Evolutionary conservation across 306 rosid species (phyloP).

Genomic region (Cicer judaicum): DNA sequence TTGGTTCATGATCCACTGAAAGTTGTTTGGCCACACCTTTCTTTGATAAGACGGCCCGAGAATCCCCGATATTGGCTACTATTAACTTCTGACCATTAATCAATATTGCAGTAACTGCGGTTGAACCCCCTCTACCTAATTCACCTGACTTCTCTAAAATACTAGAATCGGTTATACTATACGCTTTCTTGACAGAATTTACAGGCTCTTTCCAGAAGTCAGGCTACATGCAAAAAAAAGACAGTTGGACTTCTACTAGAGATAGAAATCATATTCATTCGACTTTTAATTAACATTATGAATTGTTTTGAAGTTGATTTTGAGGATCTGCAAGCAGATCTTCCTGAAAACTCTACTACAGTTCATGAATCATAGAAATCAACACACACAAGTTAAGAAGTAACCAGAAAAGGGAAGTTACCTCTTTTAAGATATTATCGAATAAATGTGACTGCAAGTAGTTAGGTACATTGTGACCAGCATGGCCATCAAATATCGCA

Average conservation of each 20-base stretch:
- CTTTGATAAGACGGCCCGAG: constrained; percentile 81
- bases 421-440: constrained; percentile 86
- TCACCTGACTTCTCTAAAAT: constrained; percentile 81
- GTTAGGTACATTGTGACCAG: constrained; percentile 79
- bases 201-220: constrained; percentile 83
- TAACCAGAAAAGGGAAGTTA: constrained; percentile 41
- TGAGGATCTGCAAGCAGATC: constrained; percentile 30
- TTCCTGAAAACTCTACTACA: constrained; percentile 21
- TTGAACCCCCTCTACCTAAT: constrained; percentile 95
- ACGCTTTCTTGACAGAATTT: constrained; percentile 75
- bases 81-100: constrained; percentile 79
- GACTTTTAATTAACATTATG: constrained; percentile 34
- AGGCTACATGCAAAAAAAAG: constrained; percentile 55
- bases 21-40: constrained; percentile 80
- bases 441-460: constrained; percentile 79
- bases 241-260: constrained; percentile 28
- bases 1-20: constrained; percentile 93
- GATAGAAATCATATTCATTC: constrained; percentile 37
- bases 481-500: constrained; percentile 96
- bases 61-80: constrained; percentile 94
- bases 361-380: constrained; percentile 15
- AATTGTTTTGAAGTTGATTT: constrained; percentile 20
- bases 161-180: constrained; percentile 66
- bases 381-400: constrained; percentile 12
- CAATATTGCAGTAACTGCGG: constrained; percentile 95